Base-by-base conservation (phyloP, 495 filamentous ascomycete genomes). In the Jackrogersella multiformis region DNA sequence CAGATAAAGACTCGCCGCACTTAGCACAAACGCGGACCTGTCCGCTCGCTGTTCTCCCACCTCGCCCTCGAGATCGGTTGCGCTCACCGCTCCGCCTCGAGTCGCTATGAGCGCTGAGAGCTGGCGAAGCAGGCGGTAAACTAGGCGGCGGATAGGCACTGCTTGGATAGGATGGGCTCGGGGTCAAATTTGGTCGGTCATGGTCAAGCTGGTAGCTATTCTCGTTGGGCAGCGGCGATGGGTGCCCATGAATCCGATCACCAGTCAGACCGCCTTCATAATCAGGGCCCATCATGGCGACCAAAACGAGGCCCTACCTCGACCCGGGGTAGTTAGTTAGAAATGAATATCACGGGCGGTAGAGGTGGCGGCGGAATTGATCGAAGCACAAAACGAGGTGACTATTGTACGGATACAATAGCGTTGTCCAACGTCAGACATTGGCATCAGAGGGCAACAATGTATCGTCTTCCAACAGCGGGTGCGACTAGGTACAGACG, bases 1-100 rank as follows among this genome's bases (percentile, higher is more conserved):
- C 96, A 1, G 92, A 94, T 68, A 99, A 82, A 42, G 87, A 80
- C 65, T 92, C 89, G 60, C 86, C 86, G 74, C 95, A 99, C 76
- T 97, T 97, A 66, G 92, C 92, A 76, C 95, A 99, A 8, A 89
- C 78, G 60, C 92, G 83, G 26, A 82, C 70, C 59, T 83, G 81
- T 34, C 82, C 84, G 69, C 82, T 85, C 9, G 80, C 78, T 24
- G 80, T 79, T 68, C 82, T 79, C 13, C 77, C 77, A 56, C 74
- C 74, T 34, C 81, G 77, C 5, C 71, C 76, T 57, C 77, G 74
- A 20, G 82, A 82, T 54, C 83, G 67, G 56, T 81, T 82, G 38
- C 79, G 74, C 70, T 87, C 84, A 42, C 70, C 78, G 64, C 81
- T 84, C 48, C 66, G 73, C 63, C 81, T 73, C 46, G 66, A 66